These are phyloP conservation scores for Entoloma clypeatum DNA, from an alignment of 1,284 basidiomycete species.

Conservation along the genomic window DNA sequence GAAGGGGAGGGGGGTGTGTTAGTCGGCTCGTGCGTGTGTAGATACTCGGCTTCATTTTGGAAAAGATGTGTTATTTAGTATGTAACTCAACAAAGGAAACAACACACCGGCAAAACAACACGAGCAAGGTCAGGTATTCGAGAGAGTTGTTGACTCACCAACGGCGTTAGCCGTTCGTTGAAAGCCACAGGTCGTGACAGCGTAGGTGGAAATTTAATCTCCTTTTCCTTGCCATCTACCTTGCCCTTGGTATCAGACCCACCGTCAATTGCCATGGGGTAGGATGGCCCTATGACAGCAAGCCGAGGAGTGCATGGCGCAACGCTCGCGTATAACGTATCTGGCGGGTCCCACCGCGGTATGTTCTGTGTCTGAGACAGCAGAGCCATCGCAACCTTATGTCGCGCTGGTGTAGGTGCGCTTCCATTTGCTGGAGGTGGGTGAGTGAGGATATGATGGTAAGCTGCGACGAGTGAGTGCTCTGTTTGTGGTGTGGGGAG, in stretches of 20 bases:
- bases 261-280: constrained; percentile 42
- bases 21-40: constrained; percentile 59
- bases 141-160: constrained; percentile 50
- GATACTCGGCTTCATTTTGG: constrained; percentile 42
- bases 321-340: constrained; percentile 56
- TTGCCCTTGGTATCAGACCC: constrained; percentile 24
- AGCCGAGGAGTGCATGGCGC: constrained; percentile 57
- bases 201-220: constrained; percentile 48
- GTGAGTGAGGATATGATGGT: constrained; percentile 69
- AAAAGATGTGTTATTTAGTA: constrained; percentile 7
- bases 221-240: constrained; percentile 37
- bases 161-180: constrained; percentile 47
- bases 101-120: constrained; percentile 57
- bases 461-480: constrained; percentile 60
- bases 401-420: constrained; percentile 52
- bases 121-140: constrained; percentile 60
- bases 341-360: constrained; percentile 64
- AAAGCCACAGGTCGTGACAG: constrained; percentile 50
- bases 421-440: constrained; percentile 42
- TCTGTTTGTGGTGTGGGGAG: constrained; percentile 49
- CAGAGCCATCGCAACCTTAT: constrained; percentile 67
- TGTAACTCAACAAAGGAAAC: constrained; percentile 1
- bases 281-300: constrained; percentile 51
- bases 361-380: constrained; percentile 50
- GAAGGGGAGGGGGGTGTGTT: constrained; percentile 56